Percentiles rank a stretch among this genome's conserved stretches.
These are phyloP conservation scores for Alternaria burnsii DNA, from an alignment of 2,329 filamentous ascomycete genomes.

Conservation along the genomic window DNA sequence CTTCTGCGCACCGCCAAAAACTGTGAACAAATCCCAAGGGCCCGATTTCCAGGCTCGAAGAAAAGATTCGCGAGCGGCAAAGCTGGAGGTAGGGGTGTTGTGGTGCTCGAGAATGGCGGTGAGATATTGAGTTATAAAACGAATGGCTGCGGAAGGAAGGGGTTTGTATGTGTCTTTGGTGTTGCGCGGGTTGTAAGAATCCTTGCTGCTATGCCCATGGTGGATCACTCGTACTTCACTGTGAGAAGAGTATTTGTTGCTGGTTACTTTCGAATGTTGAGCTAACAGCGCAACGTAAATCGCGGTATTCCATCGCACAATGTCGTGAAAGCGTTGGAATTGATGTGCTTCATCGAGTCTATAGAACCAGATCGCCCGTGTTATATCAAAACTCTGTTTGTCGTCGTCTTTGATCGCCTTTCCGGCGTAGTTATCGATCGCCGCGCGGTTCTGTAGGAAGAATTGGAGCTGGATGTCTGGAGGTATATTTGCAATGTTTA, in stretches of 20 bases:
- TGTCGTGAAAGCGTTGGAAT: constrained; percentile 35
- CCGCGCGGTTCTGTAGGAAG: constrained; percentile 27
- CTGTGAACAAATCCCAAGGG: constrained; percentile 21
- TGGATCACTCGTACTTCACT: background rate
- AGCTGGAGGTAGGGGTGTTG: constrained; percentile 16
- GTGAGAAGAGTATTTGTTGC: no score
- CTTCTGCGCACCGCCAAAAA: constrained; percentile 18
- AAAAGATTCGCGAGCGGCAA: constrained; percentile 25
- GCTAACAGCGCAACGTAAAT: constrained; percentile 31
- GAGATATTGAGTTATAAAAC: constrained; percentile 31
- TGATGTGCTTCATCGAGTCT: constrained; percentile 27
- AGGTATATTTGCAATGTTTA: constrained; percentile 25
- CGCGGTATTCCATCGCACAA: constrained; percentile 32
- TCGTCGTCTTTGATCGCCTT: background rate
- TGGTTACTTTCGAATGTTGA: background rate
- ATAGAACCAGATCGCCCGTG: constrained; percentile 24
- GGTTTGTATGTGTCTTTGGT: background rate
- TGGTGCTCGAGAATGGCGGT: constrained; percentile 33
- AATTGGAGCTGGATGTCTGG: constrained; percentile 31
- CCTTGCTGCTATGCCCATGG: background rate
- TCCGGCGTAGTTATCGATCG: constrained; percentile 11
- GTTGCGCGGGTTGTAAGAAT: background rate
- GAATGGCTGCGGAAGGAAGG: constrained; percentile 6
- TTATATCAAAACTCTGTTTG: no score
- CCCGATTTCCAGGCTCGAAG: constrained; percentile 24